Evolutionary conservation across 371 early-diverging fungal genomes (phyloP), one percentile per base, ranked within the genome.

Genomic region (Circinella umbellata): DNA sequence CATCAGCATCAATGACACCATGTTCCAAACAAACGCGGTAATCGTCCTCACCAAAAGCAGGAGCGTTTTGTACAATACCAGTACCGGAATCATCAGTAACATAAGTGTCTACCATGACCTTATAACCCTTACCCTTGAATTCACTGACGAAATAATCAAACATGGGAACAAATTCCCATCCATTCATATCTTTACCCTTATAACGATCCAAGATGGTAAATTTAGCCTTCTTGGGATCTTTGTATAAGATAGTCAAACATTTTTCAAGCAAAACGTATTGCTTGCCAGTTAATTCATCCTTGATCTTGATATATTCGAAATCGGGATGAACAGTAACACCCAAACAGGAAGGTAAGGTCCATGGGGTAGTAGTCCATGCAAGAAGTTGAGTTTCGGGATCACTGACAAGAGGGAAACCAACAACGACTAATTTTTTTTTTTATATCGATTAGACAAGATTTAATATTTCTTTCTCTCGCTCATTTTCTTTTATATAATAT

Each of bases 1-100:
- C 95, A 78, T 97, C 98, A 15, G 88, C 87, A 10, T 88, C 81
- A 63, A 99, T 92, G 63, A 99, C 89, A 27, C 91, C 92, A 74
- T 97, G 76, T 36, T 77, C 89, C 27, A 96, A 71, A 86, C 98
- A 99, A 36, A 97, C 95, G 68, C 99, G 95, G 89, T 96, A 96
- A 93, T 99, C 99, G 88, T 99, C 99, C 82, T 99, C 99, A 88
- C 99, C 99, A 90, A 99, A 99, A 18, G 95, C 99, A 46, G 99
- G 99, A 17, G 99, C 97, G 75, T 94, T 94, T 85, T 99, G 99
- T 18, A 99, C 99, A 80, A 99, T 94, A 75, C 99, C 99, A 18
- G 99, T 99, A 89, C 99, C 99, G 71, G 92, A 93, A 67, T 92
- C 93, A 70, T 96, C 95, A 39, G 96, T 95, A 59, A 99, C 99